A percentile compares a stretch with the other conserved stretches of the same genome.
phyloP scores from a whole-genome alignment of 2,329 filamentous ascomycete genomes.

The Aspergillus pseudotamarii region DNA sequence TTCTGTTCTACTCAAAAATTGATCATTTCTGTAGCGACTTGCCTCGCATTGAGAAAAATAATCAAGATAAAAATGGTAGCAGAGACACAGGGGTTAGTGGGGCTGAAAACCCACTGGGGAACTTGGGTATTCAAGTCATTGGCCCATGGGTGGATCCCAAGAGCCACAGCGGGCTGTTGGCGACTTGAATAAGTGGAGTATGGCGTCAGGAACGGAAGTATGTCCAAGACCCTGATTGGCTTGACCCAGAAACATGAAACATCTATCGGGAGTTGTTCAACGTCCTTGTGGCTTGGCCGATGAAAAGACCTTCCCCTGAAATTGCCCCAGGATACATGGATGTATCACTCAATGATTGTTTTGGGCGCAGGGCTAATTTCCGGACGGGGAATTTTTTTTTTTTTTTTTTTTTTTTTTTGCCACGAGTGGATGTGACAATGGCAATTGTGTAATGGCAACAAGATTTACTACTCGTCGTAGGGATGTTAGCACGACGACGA shows the following conservation, averaged over 20 bases:
- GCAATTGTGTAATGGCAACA: not conserved
- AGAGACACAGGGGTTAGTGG: constrained; percentile 22
- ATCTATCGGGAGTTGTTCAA: constrained; percentile 20
- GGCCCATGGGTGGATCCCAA: constrained; percentile 9
- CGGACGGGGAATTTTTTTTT: not conserved
- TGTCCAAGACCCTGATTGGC: constrained; percentile 8
- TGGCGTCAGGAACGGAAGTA: constrained; percentile 23
- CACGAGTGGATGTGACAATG: not conserved
- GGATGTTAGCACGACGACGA: no score
- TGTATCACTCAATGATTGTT: not conserved
- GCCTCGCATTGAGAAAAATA: not conserved
- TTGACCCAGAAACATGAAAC: constrained; percentile 19
- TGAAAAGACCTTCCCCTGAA: constrained; percentile 9
- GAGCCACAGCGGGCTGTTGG: constrained; percentile 19
- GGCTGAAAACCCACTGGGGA: not conserved
- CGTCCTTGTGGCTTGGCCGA: constrained; percentile 19
- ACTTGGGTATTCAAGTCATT: constrained; percentile 4
- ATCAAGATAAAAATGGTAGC: constrained; percentile 17
- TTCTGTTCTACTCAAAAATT: not conserved
- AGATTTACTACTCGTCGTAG: no score
- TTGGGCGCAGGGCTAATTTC: not conserved
- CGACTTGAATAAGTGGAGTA: constrained; percentile 12
- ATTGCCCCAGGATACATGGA: not conserved
- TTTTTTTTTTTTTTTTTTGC: no score
- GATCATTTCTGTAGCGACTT: not conserved